A percentile compares a stretch with the other conserved stretches of the same genome.
phyloP scores from a whole-genome alignment of 495 filamentous ascomycete genomes.

The Tuber melanosporum region DNA sequence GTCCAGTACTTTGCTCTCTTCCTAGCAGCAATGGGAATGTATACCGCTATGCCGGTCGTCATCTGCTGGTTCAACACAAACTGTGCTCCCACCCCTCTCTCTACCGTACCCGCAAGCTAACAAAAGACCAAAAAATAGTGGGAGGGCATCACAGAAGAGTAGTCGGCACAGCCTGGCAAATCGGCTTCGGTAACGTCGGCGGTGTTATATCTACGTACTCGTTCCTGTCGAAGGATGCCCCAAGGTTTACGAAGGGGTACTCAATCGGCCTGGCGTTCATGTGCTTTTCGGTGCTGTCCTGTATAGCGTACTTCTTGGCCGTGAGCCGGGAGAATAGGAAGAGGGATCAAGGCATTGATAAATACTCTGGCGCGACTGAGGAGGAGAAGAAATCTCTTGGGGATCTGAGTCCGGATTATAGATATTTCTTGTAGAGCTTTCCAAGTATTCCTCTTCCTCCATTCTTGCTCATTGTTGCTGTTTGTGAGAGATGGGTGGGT shows the following conservation, averaged over 20 bases:
- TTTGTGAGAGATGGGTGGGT: neutral
- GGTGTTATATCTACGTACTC: conserved; percentile 85
- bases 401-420: conserved; percentile 50
- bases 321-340: conserved; percentile 61
- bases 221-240: conserved; percentile 67
- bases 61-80: conserved; percentile 97
- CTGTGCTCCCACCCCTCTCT: neutral
- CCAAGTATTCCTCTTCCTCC: neutral
- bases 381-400: conserved; percentile 68
- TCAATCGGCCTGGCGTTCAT: conserved; percentile 70
- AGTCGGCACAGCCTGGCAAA: conserved; percentile 80
- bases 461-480: neutral
- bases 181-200: conserved; percentile 90
- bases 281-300: conserved; percentile 57
- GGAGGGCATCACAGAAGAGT: conserved; percentile 77
- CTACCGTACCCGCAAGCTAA: neutral
- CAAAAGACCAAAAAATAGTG: neutral
- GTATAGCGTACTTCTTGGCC: conserved; percentile 55
- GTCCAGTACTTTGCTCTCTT: conserved; percentile 70
- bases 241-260: conserved; percentile 66
- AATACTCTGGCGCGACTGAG: conserved; percentile 54
- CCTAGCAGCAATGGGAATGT: conserved; percentile 58
- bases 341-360: conserved; percentile 51
- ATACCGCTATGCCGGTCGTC: conserved; percentile 72
- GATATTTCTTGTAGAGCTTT: conserved; percentile 37